Evolutionary conservation across 2,329 filamentous ascomycete genomes (phyloP), one percentile per base, ranked within the genome.

Genomic region (Penicillium sp.): DNA sequence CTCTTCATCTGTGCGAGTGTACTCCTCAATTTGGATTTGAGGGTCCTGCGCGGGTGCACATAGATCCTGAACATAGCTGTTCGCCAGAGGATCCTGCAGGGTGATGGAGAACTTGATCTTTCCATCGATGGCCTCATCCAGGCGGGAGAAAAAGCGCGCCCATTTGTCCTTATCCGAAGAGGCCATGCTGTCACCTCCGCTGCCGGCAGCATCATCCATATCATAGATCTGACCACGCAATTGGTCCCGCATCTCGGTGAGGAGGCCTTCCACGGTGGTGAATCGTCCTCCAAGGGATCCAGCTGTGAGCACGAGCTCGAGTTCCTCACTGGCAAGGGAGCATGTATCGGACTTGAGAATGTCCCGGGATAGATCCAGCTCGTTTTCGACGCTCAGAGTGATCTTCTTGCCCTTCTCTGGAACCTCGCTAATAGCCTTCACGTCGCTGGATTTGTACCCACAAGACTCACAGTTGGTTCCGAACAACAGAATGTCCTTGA

Each of bases 321-420:
- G 81, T 62, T 98, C 90, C 0, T 88, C 86, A 63, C 89, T 94
- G 58, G 84, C 80, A 45, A 98, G 76, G 9, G 81, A 83, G 61
- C 93, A 97, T 17, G 86, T 93, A 67, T 98, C 93, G 53, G 86
- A 89, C 74, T 98, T 98, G 58, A 98, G 83, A 45, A 98, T 94
- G 60, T 98, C 93, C 48, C 93, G 81, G 9, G 83, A 84, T 29
- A 98, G 77, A 64, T 98, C 93, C 43, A 82, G 77, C 20, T 72
- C 62, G 21, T 70, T 80, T 43, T 81, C 74, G 40, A 97, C 84
- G 37, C 76, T 72, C 17, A 98, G 76, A 1, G 79, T 89, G 55
- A 96, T 94, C 53, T 83, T 84, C 65, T 85, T 85, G 46, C 93
- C 93, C 62, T 86, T 81, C 39, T 84, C 84, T 7, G 93, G 93